Percentiles rank a stretch among this genome's conserved stretches.
These are phyloP conservation scores for Bifiguratus adelaidae DNA, from an alignment of 192 early-diverging fungal genomes.

Conservation along the genomic window DNA sequence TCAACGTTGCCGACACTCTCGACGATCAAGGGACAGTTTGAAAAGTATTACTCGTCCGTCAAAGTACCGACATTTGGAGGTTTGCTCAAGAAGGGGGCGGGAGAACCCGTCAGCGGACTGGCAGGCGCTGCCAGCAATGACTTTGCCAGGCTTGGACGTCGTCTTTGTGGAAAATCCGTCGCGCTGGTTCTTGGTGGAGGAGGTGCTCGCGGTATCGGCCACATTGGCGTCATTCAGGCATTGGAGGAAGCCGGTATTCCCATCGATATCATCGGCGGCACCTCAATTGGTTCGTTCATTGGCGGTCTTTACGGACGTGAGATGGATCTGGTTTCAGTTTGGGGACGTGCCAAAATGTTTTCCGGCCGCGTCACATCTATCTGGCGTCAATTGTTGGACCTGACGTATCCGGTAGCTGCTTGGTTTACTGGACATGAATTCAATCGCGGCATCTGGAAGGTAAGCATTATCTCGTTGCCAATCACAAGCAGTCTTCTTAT, in stretches of 20 bases:
- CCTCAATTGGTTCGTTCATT: constrained; percentile 92
- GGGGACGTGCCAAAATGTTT: constrained; percentile 82
- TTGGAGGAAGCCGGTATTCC: constrained; percentile 97
- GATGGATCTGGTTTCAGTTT: constrained; percentile 77
- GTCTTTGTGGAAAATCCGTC: constrained; percentile 85
- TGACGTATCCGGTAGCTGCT: constrained; percentile 91
- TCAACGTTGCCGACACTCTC: constrained; percentile 31
- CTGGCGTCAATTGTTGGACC: constrained; percentile 85
- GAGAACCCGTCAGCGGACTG: constrained; percentile 2
- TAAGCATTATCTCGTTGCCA: too few relatives aligned
- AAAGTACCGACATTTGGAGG: constrained; percentile 26
- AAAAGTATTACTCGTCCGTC: constrained; percentile 51
- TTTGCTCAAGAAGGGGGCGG: constrained; percentile 13
- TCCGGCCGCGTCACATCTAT: constrained; percentile 62
- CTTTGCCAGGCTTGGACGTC: constrained; percentile 72
- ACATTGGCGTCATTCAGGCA: constrained; percentile 86
- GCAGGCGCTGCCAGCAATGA: constrained; percentile 15
- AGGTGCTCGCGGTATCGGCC: constrained; percentile 89
- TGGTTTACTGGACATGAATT: constrained; percentile 93
- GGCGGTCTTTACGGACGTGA: constrained; percentile 88
- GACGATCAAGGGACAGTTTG: constrained; percentile 51
- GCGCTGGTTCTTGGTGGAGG: constrained; percentile 94
- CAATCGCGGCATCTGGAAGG: constrained; percentile 96
- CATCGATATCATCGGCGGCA: constrained; percentile 97
- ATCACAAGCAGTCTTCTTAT: too few relatives aligned